Percentiles rank a stretch among this genome's conserved stretches.
phyloP scores from a whole-genome alignment of 306 rosid species.

The Cicer cuneatum region DNA sequence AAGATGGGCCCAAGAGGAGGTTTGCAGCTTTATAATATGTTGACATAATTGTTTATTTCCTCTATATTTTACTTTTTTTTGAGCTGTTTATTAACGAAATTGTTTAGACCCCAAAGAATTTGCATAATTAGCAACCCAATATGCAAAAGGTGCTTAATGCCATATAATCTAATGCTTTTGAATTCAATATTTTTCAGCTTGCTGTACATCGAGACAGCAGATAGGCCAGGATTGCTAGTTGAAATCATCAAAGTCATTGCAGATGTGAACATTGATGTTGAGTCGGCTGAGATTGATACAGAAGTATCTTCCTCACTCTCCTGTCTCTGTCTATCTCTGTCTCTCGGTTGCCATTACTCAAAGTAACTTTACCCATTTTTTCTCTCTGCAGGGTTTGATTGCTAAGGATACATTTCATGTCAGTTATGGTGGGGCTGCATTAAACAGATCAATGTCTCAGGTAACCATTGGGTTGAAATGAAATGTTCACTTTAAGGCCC shows the following conservation, averaged over 20 bases:
- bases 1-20: slow-evolving; percentile 96
- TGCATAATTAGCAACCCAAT: slow-evolving; percentile 26
- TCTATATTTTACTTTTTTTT: slow-evolving; percentile 1
- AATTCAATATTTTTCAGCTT: slow-evolving; percentile 61
- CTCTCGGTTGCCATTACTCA: slow-evolving; percentile 20
- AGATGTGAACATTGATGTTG: slow-evolving; percentile 90
- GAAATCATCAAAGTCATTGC: slow-evolving; percentile 87
- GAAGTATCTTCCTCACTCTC: slow-evolving; percentile 59
- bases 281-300: slow-evolving; percentile 93
- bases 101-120: slow-evolving; percentile 12
- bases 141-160: slow-evolving; percentile 38
- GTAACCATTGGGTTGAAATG: slow-evolving; percentile 49
- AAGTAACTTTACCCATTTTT: slow-evolving; percentile 40
- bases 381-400: slow-evolving; percentile 73
- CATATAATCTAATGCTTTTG: slow-evolving; percentile 45
- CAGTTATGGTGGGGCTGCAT: slow-evolving; percentile 86
- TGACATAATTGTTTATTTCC: slow-evolving; percentile 8
- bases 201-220: slow-evolving; percentile 90
- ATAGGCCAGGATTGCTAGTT: slow-evolving; percentile 85
- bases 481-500: slow-evolving; percentile 9
- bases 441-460: slow-evolving; percentile 88
- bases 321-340: slow-evolving; percentile 18
- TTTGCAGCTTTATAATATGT: slow-evolving; percentile 52
- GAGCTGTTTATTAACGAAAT: slow-evolving; percentile 7
- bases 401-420: slow-evolving; percentile 96